Evolutionary conservation across 208 protist genomes (phyloP), one percentile per base, ranked within the genome.

Genomic region (Trypanosoma caninum): DNA sequence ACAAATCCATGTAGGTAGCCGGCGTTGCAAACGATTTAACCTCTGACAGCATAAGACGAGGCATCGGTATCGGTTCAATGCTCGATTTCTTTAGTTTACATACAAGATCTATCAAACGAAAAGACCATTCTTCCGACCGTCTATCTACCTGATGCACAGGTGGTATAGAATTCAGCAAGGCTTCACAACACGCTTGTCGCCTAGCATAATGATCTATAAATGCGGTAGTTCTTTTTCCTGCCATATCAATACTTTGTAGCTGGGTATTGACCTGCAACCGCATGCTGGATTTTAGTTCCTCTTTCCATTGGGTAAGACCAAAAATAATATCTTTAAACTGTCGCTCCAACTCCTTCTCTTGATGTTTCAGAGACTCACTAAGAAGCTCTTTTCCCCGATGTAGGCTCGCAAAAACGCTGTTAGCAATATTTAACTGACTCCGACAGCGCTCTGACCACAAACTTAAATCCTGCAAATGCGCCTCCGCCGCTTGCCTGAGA

Each of bases 51-150:
- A 46, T 58, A n/a, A 73, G 9, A 11, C 44, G 52, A 8, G 67
- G 67, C 42, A 73, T 58, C 16, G 67, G 52, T 45, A 68, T 60
- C 7, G 67, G 67, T 34, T 73, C 59, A 9, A 31, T 16, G 5
- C 38, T 59, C 23, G 46, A 16, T 6, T 8, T 52, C 42, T 60
- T 63, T n/a, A 73, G 59, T 11, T 61, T n/a, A 42, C 30, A 62
- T 11, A 65, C 67, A 35, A 73, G 59, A 61, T 68, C 51, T 51
- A 73, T 66, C 9, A 76, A 63, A 35, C 57, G 60, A 5, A 68
- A 40, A 10, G 64, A 70, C 70, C 70, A 76, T 27, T 65, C 44
- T 34, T 69, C 70, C 22, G 51, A 55, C 18, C 47, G 42, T 20
- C 28, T 33, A 35, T 72, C 52, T 9, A 57, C 62, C 20, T 59